Base-by-base conservation (phyloP, 352 stramenopile genomes). In the Plasmopara viticola region DNA sequence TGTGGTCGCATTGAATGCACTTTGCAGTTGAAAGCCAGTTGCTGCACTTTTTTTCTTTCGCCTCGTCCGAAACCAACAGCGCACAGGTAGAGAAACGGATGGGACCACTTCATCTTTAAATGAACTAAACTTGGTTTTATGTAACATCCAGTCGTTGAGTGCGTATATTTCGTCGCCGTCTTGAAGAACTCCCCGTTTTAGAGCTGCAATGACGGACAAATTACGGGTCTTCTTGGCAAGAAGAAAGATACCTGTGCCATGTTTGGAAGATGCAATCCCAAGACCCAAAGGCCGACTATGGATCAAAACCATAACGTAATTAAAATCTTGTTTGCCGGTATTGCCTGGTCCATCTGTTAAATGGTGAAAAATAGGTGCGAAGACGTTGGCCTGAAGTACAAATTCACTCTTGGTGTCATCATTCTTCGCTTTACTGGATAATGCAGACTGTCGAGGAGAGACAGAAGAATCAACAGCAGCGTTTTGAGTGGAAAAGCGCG, bases 221-320 rank as follows among this genome's bases (percentile, higher is more conserved):
- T 87, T 89, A n/a, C 31, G 46, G 0, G 66, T 74, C 28, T 52
- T 68, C 14, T 44, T 12, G 8, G 58, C 58, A 31, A 50, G 57
- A 1, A 78, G 48, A 52, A 66, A 64, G 14, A 78, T 68, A 1
- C 53, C 53, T 9, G 39, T 44, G 5, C 33, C 42, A n/a, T 51
- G 48, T 0, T 49, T 44, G 2, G 35, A 51, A 6, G 57, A 64
- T 4, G 47, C 25, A 28, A 89, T 63, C 18, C 72, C 73, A 8
- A 92, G 61, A 17, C 76, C 77, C n/a, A 90, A 58, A 29, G 78
- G 77, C 14, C 78, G 52, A 17, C 40, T 70, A 14, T 69, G 57
- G 28, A 86, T 71, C 30, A 90, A 44, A 9, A 86, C 39, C 59
- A 92, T 78, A 31, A 88, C 62, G 34, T 84, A 82, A 31, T 87